Percentiles rank a stretch among this genome's conserved stretches.
phyloP scores from a whole-genome alignment of 257 asterid genomes.

The Nicotiana tabacum region DNA sequence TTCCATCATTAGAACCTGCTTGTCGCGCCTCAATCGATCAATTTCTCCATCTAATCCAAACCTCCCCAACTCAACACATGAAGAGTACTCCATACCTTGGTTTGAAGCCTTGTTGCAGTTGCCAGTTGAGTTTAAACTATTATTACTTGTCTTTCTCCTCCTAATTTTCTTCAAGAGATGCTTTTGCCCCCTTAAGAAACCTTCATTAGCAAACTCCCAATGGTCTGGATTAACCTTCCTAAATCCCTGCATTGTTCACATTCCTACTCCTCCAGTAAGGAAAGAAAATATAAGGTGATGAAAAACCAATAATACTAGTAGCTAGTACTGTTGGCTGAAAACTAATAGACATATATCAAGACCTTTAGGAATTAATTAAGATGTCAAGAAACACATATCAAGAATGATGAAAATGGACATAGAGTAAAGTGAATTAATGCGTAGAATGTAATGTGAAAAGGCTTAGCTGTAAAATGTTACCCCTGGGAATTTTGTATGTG shows the following conservation, averaged over 20 bases:
- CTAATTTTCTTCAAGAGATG: slow-evolving; percentile 29
- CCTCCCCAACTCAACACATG: slow-evolving; percentile 32
- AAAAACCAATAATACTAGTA: not conserved
- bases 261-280: slow-evolving; percentile 11
- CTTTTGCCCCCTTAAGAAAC: slow-evolving; percentile 37
- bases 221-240: slow-evolving; percentile 43
- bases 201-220: slow-evolving; percentile 56
- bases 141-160: slow-evolving; percentile 28
- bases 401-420: not conserved
- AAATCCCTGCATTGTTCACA: slow-evolving; percentile 37
- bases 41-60: slow-evolving; percentile 31
- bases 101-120: not conserved
- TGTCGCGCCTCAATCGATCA: slow-evolving; percentile 35
- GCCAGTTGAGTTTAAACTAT: not conserved
- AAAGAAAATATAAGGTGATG: not conserved
- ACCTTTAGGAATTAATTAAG: too few relatives aligned
- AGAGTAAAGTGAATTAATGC: not conserved
- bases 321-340: not conserved
- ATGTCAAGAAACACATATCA: not conserved
- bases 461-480: too few relatives aligned
- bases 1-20: slow-evolving; percentile 29
- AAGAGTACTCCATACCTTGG: slow-evolving; percentile 17
- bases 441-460: too few relatives aligned
- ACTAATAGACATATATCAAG: too few relatives aligned
- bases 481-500: too few relatives aligned